Evolutionary conservation across 2,329 filamentous ascomycete species (phyloP), one percentile per base, ranked within the genome.

Genomic region (Fusarium nematophilum): DNA sequence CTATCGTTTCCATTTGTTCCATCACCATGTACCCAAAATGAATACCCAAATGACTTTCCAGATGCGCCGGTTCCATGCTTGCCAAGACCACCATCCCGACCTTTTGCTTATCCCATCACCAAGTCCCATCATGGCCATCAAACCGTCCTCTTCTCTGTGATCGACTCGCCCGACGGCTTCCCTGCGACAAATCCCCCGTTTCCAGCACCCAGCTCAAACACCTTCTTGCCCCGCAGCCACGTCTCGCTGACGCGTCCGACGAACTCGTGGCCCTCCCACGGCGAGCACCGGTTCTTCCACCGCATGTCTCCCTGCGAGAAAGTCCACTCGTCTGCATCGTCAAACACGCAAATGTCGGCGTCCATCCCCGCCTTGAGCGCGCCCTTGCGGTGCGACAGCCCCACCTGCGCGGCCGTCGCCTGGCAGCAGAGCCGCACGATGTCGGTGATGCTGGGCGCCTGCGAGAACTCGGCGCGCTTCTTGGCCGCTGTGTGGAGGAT

Each of bases 221-320:
- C 83, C 72, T 84, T 88, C 62, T 79, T 79, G 0, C 93, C 93
- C 6, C 93, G 83, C 59, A 97, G 71, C 90, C 92, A 97, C 7
- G 93, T 97, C 82, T 96, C 91, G 54, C 79, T 81, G 9, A 97
- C 93, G 55, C 92, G 85, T 1, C 93, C 93, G 39, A 82, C 84
- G 68, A 97, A 88, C 26, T 80, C 83, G 75, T 89, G 90, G 15
- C 91, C 91, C 73, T 97, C 90, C 82, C 96, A 97, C 0, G 93
- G 93, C 52, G 89, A 93, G 80, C 92, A 93, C 71, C 92, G 92
- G 76, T 97, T 97, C 76, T 92, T 89, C 85, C 96, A 99, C 65
- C 95, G 84, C 93, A 99, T 96, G 43, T 92, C 92, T 58, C 85
- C 87, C 14, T 84, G 81, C 53, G 85, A 78, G 46, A 96, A 88